These are phyloP conservation scores for Neofusicoccum parvum DNA, from an alignment of 2,329 filamentous ascomycete genomes.

Conservation along the genomic window DNA sequence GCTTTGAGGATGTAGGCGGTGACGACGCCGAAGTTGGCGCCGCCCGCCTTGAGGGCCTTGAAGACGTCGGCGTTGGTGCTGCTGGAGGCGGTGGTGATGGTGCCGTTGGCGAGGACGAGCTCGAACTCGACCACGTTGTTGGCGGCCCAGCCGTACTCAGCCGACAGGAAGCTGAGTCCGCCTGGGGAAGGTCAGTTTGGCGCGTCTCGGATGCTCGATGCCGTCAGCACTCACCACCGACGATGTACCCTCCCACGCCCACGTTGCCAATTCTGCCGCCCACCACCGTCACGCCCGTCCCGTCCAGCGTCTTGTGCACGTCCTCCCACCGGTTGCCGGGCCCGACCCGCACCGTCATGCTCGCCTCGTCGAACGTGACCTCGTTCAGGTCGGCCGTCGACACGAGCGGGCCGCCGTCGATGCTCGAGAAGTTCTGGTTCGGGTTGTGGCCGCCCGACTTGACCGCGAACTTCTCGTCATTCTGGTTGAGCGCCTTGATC, in stretches of 20 bases:
- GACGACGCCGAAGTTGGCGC: constrained; percentile 49
- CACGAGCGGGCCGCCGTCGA: constrained; percentile 48
- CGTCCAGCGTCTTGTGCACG: constrained; percentile 42
- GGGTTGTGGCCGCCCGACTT: constrained; percentile 54
- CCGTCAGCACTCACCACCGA: constrained; percentile 41
- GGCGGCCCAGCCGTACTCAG: constrained; percentile 51
- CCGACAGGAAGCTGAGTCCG: constrained; percentile 43
- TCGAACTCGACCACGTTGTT: constrained; percentile 52
- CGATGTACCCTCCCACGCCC: constrained; percentile 51
- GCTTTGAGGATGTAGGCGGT: constrained; percentile 35
- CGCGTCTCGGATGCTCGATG: background rate
- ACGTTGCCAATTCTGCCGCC: constrained; percentile 53
- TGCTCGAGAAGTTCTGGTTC: constrained; percentile 50
- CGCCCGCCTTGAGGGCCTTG: constrained; percentile 45
- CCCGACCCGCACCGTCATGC: constrained; percentile 34
- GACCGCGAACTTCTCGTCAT: constrained; percentile 55
- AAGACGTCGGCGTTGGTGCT: constrained; percentile 45
- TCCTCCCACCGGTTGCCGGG: constrained; percentile 38
- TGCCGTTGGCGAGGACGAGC: constrained; percentile 51
- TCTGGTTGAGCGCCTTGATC: constrained; percentile 49
- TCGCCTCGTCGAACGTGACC: constrained; percentile 29
- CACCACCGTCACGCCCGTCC: constrained; percentile 42
- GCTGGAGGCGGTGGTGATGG: constrained; percentile 45
- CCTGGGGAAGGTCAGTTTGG: background rate
- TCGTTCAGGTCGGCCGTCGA: constrained; percentile 45